Evolutionary conservation across 2,329 filamentous ascomycete species (phyloP).

Genomic region (Diaporthe citrichinensis): DNA sequence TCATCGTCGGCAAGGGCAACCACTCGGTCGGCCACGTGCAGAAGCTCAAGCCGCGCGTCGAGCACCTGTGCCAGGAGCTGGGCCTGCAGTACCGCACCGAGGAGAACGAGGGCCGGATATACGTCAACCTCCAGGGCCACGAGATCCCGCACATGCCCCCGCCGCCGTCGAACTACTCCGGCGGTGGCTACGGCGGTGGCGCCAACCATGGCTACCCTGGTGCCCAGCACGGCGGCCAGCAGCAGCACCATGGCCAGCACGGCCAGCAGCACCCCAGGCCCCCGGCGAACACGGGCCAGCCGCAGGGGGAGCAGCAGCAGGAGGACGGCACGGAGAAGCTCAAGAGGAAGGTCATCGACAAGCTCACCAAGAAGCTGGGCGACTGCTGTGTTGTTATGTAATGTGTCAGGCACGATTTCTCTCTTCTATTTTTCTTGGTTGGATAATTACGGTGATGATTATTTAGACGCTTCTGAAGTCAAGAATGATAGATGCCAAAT

Average conservation of each 20-base stretch:
- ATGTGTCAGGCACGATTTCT: conserved; percentile 40
- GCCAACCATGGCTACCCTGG: conserved; percentile 53
- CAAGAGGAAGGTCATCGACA: conserved; percentile 72
- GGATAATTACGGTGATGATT: not conserved
- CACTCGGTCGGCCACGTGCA: conserved; percentile 87
- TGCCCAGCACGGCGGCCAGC: conserved; percentile 55
- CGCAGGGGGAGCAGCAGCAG: conserved; percentile 55
- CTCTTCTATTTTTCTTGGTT: not conserved
- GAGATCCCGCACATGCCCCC: conserved; percentile 62
- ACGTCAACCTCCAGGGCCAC: conserved; percentile 86
- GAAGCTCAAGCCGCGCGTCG: conserved; percentile 96
- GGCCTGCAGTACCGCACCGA: conserved; percentile 88
- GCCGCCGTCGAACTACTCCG: conserved; percentile 63
- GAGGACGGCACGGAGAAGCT: conserved; percentile 71
- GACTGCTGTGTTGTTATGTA: conserved; percentile 75
- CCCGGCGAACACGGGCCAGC: conserved; percentile 51
- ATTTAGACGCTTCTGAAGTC: not conserved
- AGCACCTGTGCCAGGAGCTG: conserved; percentile 86
- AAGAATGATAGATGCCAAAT: not conserved
- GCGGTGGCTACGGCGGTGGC: conserved; percentile 51
- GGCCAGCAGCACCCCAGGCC: conserved; percentile 54
- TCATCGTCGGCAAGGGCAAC: conserved; percentile 96
- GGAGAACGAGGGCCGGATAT: conserved; percentile 90
- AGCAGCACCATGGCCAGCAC: conserved; percentile 61
- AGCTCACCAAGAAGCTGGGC: conserved; percentile 74